Evolutionary conservation across 192 early-diverging fungal species (phyloP).

Genomic region (Coemansia sp.): DNA sequence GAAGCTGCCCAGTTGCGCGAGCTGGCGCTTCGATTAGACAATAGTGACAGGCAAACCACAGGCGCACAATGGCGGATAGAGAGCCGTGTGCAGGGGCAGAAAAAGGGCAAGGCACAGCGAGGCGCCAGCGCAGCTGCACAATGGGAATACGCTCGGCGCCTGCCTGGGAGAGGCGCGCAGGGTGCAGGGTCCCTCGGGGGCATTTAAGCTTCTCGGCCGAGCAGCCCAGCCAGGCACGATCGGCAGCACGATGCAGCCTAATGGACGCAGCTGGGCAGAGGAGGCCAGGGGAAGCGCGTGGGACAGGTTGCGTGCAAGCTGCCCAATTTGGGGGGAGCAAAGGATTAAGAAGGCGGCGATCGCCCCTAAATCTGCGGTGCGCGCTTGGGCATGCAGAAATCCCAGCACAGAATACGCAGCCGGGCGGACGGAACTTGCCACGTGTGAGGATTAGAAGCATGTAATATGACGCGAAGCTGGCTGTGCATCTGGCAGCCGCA

Average conservation of each 20-base stretch:
- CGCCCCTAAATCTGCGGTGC: neutral
- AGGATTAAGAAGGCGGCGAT: neutral
- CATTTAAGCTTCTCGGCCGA: too few species aligned
- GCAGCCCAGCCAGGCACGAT: neutral
- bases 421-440: neutral
- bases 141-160: neutral
- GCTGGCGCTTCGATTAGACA: neutral
- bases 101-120: too few species aligned
- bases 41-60: slow-evolving; percentile 3
- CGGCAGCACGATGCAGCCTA: neutral
- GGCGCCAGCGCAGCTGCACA: slow-evolving; percentile 1
- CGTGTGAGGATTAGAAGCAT: slow-evolving; percentile 1
- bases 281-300: neutral
- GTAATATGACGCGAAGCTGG: neutral
- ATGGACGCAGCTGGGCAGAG: neutral
- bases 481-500: neutral
- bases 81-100: too few species aligned
- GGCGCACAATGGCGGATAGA: neutral
- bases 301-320: too few species aligned
- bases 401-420: neutral
- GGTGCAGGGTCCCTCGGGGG: neutral
- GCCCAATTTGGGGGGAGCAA: neutral
- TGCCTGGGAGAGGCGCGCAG: neutral
- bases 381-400: slow-evolving; percentile 4
- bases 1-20: neutral